Base-by-base conservation (phyloP, 2,329 filamentous ascomycete genomes). In the Aspergillus eucalypticola region DNA sequence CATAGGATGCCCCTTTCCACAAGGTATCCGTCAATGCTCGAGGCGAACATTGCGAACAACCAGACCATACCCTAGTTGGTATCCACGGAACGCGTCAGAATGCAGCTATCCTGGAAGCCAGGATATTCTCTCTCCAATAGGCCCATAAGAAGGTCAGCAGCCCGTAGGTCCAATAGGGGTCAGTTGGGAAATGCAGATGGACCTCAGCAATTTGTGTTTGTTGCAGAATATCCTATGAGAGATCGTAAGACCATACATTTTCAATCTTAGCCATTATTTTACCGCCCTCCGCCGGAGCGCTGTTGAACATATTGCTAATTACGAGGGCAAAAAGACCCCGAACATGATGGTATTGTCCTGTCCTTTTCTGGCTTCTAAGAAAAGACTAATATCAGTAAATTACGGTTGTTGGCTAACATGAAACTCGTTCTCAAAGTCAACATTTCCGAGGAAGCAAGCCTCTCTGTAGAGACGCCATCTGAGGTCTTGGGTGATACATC, bases 71-170 rank as follows among this genome's bases (percentile, higher is more conserved):
- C 19, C 38, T 21, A 15, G 2, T 13, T 8, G 19, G 35, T 6
- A 25, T 57, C 2, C 2, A 17, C 23, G 19, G 23, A 29, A 49
- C 32, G 21, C n/a, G 10, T 3, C 10, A 19, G 41, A 41, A 44
- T 52, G 23, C 55, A 42, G n/a, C 38, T 58, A 7, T 58, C 55
- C 25, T 58, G 55, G 55, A 32, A 58, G 13, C 25, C 46, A 25
- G 55, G 35, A 11, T 58, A 29, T 52, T 44, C 55, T 5, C 25
- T 58, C n/a, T 58, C 32, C 21, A 58, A 23, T 13, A 58, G 35
- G 48, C 55, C 55, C 15, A 8, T 44, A 3, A 41, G 11, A 52
- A 51, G 48, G 48, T n/a, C 55, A 41, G 15, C 19, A 27, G 21
- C 46, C 3, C 46, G 46, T 11, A 35, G 46, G 48, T 15, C 35